phyloP scores from a whole-genome alignment of 179 eudicot genomes.

The Nepenthes alata region DNA sequence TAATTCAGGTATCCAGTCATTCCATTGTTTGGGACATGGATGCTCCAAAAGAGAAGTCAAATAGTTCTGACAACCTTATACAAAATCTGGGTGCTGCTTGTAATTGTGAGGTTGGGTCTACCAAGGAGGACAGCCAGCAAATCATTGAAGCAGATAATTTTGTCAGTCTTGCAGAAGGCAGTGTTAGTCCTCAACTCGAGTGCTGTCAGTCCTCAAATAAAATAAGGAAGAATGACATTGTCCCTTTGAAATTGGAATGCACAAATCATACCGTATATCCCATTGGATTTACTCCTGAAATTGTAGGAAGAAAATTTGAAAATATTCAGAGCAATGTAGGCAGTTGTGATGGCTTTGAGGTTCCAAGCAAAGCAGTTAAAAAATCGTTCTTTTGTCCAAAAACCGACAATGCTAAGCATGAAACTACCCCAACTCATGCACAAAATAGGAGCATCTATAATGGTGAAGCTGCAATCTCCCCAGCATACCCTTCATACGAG shows the following conservation, averaged over 20 bases:
- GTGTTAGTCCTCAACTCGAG: conserved; percentile 8
- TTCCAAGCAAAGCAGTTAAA: conserved; percentile 14
- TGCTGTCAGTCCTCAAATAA: conserved; percentile 10
- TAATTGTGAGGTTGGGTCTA: conserved; percentile 10
- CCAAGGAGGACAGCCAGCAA: conserved; percentile 10
- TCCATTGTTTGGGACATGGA: conserved; percentile 12
- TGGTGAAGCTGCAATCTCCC: conserved; percentile 29
- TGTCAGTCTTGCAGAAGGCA: conserved; percentile 17
- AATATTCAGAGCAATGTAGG: conserved; percentile 11
- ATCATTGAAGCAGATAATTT: conserved; percentile 14
- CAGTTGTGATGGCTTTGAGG: conserved; percentile 13
- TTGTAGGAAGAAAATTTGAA: conserved; percentile 12
- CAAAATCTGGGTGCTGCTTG: conserved; percentile 10
- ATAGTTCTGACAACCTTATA: conserved; percentile 13
- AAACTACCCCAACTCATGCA: conserved; percentile 20
- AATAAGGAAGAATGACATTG: conserved; percentile 10
- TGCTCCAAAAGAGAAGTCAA: conserved; percentile 15
- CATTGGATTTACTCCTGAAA: conserved; percentile 11
- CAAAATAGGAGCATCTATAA: conserved; percentile 24
- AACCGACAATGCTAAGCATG: conserved; percentile 23
- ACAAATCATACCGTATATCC: conserved; percentile 15
- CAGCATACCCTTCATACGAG: conserved; percentile 63
- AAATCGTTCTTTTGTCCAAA: conserved; percentile 19
- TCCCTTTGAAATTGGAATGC: conserved; percentile 12
- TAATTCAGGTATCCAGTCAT: conserved; percentile 15